Conservation (phyloP, 129 eudicot species). For the Centrapalus pauciflorus region DNA sequence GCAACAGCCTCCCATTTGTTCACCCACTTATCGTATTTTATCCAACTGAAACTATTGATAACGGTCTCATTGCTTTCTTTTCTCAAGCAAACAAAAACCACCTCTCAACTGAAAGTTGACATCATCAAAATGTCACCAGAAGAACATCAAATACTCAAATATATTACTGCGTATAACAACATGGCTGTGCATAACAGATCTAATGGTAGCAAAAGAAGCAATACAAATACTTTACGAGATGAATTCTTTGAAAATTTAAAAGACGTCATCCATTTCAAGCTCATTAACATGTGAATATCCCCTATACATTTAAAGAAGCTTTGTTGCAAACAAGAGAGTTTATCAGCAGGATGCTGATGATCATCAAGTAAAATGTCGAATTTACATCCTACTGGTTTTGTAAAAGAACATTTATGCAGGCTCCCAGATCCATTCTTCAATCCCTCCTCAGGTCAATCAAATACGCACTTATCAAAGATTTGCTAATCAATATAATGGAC, state of each 20-base stretch:
- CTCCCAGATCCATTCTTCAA: background rate
- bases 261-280: background rate
- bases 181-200: background rate
- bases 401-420: background rate
- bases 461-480: background rate
- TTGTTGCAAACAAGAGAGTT: background rate
- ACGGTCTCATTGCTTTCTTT: conserved; percentile 39
- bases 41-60: conserved; percentile 40
- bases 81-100: conserved; percentile 21
- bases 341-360: background rate
- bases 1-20: conserved; percentile 89
- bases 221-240: background rate
- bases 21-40: conserved; percentile 17
- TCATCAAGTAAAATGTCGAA: background rate
- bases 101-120: conserved; percentile 22
- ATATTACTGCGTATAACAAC: background rate
- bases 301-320: background rate
- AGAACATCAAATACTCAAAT: too few relatives aligned
- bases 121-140: background rate
- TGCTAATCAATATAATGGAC: background rate
- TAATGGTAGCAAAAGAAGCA: background rate
- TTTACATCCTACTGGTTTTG: background rate
- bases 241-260: background rate
- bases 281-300: background rate
- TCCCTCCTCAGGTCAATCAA: background rate